Conservation (phyloP, 176 grass and related monocot species). For the Oryza australiensis region DNA sequence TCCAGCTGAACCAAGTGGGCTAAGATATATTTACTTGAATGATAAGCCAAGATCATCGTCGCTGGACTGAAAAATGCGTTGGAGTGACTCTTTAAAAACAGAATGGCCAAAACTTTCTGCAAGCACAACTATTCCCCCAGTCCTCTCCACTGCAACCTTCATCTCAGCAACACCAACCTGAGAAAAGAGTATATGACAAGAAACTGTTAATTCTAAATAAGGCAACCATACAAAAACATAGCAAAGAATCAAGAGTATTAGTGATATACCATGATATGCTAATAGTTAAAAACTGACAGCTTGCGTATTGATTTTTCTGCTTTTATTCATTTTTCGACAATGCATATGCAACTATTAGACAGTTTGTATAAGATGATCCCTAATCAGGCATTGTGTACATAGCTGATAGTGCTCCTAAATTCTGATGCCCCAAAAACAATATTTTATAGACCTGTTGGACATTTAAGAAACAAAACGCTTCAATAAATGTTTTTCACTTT, state of each 20-base stretch:
- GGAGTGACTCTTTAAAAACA: constrained; percentile 92
- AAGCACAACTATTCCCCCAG: constrained; percentile 84
- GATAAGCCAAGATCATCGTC: constrained; percentile 84
- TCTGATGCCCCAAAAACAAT: not conserved
- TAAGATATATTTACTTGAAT: constrained; percentile 75
- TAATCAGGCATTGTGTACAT: not conserved
- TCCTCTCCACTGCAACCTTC: constrained; percentile 94
- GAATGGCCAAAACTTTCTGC: constrained; percentile 97
- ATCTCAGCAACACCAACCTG: constrained; percentile 93
- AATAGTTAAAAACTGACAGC: not conserved
- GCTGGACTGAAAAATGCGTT: constrained; percentile 72
- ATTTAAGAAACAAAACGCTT: not conserved
- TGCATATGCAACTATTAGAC: not conserved
- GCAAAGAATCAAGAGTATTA: not conserved
- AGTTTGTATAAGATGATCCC: constrained; percentile 17
- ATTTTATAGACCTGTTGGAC: not conserved
- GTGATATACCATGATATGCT: not conserved
- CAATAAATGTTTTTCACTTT: constrained; percentile 2
- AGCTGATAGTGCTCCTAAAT: constrained; percentile 17
- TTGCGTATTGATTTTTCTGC: not conserved
- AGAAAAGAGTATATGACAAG: constrained; percentile 34
- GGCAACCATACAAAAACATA: not conserved
- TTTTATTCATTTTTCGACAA: not conserved
- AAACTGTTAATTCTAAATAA: constrained; percentile 29
- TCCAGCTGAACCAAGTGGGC: not conserved